Conservation (phyloP, 2,329 filamentous ascomycete species). For the Ascosphaera apis region DNA sequence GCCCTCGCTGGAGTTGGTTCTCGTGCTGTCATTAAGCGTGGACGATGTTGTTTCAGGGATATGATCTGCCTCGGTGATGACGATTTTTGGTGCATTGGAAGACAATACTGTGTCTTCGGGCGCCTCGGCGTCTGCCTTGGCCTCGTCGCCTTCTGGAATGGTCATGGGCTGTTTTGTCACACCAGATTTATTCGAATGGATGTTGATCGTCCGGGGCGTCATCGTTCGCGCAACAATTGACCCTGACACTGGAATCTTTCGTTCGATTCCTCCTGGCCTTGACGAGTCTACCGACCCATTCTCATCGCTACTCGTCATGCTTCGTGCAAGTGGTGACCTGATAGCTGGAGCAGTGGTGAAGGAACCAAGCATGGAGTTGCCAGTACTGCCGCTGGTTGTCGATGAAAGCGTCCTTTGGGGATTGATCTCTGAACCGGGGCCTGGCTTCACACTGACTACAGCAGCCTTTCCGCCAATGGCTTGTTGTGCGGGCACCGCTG, state of each 20-base stretch:
- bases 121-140: background rate
- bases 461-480: slow-evolving; percentile 73
- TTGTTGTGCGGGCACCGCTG: slow-evolving; percentile 55
- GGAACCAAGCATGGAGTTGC: background rate
- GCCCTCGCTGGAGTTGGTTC: background rate
- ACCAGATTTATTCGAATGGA: background rate
- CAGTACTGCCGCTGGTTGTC: background rate
- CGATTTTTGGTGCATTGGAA: background rate
- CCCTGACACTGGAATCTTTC: background rate
- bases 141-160: background rate
- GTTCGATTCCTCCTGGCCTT: background rate
- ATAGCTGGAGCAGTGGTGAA: background rate
- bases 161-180: background rate
- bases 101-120: background rate
- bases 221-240: background rate
- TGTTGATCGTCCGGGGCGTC: background rate
- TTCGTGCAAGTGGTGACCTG: background rate
- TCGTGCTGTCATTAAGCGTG: background rate
- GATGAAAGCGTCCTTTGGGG: slow-evolving; percentile 8
- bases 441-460: slow-evolving; percentile 75
- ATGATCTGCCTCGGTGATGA: background rate
- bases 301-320: background rate
- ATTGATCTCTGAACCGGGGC: slow-evolving; percentile 29
- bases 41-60: background rate
- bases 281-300: background rate